Percentiles rank a stretch among this genome's conserved stretches.
Evolutionary conservation across 495 filamentous ascomycete genomes (phyloP).

Genomic region (Alectoria sarmentosa): DNA sequence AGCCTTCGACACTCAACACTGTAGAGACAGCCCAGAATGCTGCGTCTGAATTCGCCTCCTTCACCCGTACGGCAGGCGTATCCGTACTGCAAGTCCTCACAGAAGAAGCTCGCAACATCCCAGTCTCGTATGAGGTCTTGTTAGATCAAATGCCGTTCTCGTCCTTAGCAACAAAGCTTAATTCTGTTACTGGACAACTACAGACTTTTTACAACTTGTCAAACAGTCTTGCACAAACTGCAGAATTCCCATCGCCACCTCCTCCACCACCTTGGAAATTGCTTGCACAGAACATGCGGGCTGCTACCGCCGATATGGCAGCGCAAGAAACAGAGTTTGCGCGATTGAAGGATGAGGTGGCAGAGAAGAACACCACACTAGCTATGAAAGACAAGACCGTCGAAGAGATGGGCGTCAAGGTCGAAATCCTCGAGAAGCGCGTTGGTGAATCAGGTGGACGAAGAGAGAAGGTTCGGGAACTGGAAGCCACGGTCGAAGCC

Average conservation of each 20-base stretch:
- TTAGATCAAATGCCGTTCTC: constrained; percentile 54
- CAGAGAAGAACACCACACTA: constrained; percentile 52
- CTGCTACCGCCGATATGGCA: constrained; percentile 65
- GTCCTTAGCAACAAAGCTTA: constrained; percentile 59
- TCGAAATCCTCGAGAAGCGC: constrained; percentile 87
- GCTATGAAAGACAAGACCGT: constrained; percentile 58
- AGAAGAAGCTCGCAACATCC: constrained; percentile 66
- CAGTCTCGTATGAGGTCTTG: constrained; percentile 60
- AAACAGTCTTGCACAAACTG: constrained; percentile 66
- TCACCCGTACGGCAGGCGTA: constrained; percentile 59
- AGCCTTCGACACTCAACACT: constrained; percentile 44
- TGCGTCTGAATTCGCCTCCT: constrained; percentile 58
- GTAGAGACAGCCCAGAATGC: constrained; percentile 57
- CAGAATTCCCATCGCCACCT: constrained; percentile 66
- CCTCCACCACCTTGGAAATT: constrained; percentile 72
- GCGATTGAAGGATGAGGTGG: constrained; percentile 62
- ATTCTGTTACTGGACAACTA: constrained; percentile 54
- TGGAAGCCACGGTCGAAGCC: constrained; percentile 50
- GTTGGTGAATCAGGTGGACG: constrained; percentile 53
- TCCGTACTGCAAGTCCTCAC: constrained; percentile 56
- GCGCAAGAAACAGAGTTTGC: constrained; percentile 76
- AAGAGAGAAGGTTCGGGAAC: constrained; percentile 50
- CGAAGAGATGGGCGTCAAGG: constrained; percentile 75
- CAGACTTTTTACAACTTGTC: constrained; percentile 67
- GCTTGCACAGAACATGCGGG: constrained; percentile 69